Conservation (phyloP, 192 early-diverging fungal genomes). For the Coemansia sp. region DNA sequence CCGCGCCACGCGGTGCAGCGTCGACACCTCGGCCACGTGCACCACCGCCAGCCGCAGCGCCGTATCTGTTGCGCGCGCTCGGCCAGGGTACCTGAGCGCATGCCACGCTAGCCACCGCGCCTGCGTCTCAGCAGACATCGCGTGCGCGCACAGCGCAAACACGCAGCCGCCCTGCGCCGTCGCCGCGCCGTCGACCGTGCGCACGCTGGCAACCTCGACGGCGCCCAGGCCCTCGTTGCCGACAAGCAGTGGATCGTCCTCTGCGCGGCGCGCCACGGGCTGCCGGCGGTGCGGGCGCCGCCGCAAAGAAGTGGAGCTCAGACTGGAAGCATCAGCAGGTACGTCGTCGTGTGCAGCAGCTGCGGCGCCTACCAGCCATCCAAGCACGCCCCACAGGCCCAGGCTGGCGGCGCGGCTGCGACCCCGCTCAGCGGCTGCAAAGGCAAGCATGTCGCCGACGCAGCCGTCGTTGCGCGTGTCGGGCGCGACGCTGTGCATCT, state of each 20-base stretch:
- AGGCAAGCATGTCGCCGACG: slow-evolving; percentile 37
- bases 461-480: slow-evolving; percentile 11
- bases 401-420: slow-evolving; percentile 11
- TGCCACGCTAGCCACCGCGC: slow-evolving; percentile 42
- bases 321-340: too few relatives aligned
- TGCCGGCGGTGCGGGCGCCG: slow-evolving; percentile 15
- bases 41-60: slow-evolving; percentile 34
- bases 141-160: slow-evolving; percentile 53
- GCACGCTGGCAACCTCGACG: slow-evolving; percentile 39
- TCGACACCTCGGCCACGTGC: slow-evolving; percentile 53
- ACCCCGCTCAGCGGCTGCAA: slow-evolving; percentile 19
- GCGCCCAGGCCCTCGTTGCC: slow-evolving; percentile 53
- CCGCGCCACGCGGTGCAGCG: slow-evolving; percentile 46
- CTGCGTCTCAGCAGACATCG: slow-evolving; percentile 24
- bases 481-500: slow-evolving; percentile 33
- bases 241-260: slow-evolving; percentile 46
- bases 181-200: slow-evolving; percentile 1
- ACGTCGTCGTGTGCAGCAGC: neutral
- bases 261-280: slow-evolving; percentile 17
- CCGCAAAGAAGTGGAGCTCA: neutral
- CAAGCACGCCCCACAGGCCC: slow-evolving; percentile 52
- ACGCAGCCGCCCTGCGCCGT: slow-evolving; percentile 19
- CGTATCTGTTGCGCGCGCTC: slow-evolving; percentile 7
- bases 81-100: neutral
- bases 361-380: slow-evolving; percentile 43